A percentile compares a stretch with the other conserved stretches of the same genome.
phyloP scores from a whole-genome alignment of 371 early-diverging fungal species.

The Mortierella sp. region DNA sequence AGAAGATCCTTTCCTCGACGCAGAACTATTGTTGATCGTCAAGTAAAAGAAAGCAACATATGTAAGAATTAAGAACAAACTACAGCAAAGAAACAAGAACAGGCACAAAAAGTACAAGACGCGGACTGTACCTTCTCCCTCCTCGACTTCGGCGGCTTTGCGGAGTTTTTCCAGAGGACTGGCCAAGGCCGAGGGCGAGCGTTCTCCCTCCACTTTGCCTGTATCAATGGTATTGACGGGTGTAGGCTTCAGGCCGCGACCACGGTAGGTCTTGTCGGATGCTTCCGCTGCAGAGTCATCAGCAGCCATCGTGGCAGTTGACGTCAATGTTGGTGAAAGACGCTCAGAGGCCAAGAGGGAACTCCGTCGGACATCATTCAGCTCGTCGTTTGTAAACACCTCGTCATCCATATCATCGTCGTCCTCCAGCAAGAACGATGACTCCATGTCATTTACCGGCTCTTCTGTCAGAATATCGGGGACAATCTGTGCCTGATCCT shows the following conservation, averaged over 20 bases:
- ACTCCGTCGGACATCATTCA: conserved; percentile 37
- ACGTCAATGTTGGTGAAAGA: conserved; percentile 5
- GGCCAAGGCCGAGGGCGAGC: conserved; percentile 37
- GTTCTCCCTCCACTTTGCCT: conserved; percentile 18
- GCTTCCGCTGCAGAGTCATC: conserved; percentile 4
- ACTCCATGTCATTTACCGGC: conserved; percentile 8
- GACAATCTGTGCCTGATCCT: conserved; percentile 16
- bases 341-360: conserved; percentile 23
- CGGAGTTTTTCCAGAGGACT: conserved; percentile 59
- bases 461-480: conserved; percentile 24
- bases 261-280: conserved; percentile 12
- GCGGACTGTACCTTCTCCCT: conserved; percentile 57
- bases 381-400: conserved; percentile 34
- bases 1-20: conserved; percentile 50
- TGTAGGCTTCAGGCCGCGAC: conserved; percentile 33
- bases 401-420: conserved; percentile 65
- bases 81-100: not conserved
- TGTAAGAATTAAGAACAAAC: not conserved
- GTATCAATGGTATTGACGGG: conserved; percentile 20
- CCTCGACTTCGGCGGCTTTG: conserved; percentile 62
- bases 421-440: conserved; percentile 69
- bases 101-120: not conserved
- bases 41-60: not conserved
- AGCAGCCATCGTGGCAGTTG: not conserved
- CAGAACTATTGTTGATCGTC: conserved; percentile 17